Base-by-base conservation (phyloP, 2,329 filamentous ascomycete genomes). In the Aspergillus tubingensis region DNA sequence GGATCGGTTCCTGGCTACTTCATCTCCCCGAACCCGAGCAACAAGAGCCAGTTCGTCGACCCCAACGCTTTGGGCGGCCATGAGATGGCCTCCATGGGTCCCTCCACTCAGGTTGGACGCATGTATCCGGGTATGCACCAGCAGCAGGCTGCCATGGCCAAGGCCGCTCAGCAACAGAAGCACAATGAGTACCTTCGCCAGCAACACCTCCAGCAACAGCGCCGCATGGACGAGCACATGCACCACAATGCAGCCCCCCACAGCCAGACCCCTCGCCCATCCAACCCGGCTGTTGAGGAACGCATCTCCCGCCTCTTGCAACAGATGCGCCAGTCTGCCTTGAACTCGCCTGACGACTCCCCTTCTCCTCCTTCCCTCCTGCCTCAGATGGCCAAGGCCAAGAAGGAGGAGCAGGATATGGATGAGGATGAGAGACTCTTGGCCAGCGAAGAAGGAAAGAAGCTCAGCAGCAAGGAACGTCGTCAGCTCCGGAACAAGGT, bases 401-500 rank as follows among this genome's bases (percentile, higher is more conserved):
- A 89, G 84, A 98, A 98, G 83, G 92, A 97, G 48, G 93, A 98
- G 71, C 93, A 97, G 63, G 94, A 98, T 56, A 98, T 99, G 94
- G 95, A 99, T 69, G 94, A 97, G 76, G 95, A 98, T 70, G 95
- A 98, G 83, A 86, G 91, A 67, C 83, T 97, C 8, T 83, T 97
- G 51, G 92, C 92, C n/a, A 97, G 92, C 62, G 95, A 99, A 72
- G 94, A 97, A 79, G 95, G 94, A 71, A 99, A 99, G 88, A 97
- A 97, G 82, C 85, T 99, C n/a, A 95, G 89, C 79, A 96, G 92
- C 83, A 98, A 98, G 81, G 93, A 98, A 79, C 89, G 95, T 62
- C 89, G 95, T 67, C 95, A 98, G 78, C 85, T 99, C n/a, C 88
- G 95, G 65, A 99, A 99, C 85, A 99, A 99, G 81, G 95, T 99